Percentiles rank a stretch among this genome's conserved stretches.
Evolutionary conservation across 139 green algal genomes (phyloP).

Genomic region (Monoraphidium neglectum): DNA sequence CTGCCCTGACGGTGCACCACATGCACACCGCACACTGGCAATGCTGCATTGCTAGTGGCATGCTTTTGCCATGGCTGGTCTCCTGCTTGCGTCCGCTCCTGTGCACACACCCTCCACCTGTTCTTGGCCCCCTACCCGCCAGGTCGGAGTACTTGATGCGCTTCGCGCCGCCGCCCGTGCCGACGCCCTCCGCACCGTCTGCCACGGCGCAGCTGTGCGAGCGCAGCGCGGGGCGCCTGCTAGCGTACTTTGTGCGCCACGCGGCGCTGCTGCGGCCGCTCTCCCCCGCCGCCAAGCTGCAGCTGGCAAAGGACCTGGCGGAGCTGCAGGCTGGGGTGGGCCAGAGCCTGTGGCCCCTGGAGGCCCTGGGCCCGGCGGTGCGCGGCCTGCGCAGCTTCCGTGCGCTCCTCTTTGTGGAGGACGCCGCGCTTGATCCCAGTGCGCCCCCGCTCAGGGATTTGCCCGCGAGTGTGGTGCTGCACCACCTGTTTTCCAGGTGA

Average conservation of each 20-base stretch:
- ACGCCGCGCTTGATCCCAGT: conserved; percentile 15
- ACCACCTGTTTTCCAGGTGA: conserved; percentile 85
- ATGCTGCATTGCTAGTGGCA: too few species aligned
- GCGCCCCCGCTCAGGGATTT: conserved; percentile 67
- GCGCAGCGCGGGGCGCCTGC: conserved; percentile 76
- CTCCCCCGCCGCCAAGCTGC: conserved; percentile 39
- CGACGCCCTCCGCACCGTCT: conserved; percentile 47
- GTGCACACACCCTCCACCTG: too few species aligned
- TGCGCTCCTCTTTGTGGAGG: conserved; percentile 51
- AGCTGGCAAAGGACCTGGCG: conserved; percentile 82
- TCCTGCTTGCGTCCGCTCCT: background rate
- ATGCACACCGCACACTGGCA: too few species aligned
- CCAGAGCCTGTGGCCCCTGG: conserved; percentile 71
- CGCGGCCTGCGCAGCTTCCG: conserved; percentile 34
- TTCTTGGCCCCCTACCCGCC: background rate
- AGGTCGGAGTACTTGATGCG: conserved; percentile 58
- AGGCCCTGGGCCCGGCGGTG: conserved; percentile 62
- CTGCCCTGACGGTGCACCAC: too few species aligned
- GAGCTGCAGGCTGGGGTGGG: conserved; percentile 85
- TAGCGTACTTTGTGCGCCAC: conserved; percentile 92
- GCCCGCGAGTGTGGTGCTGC: conserved; percentile 69
- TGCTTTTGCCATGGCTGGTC: too few species aligned
- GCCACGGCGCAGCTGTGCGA: conserved; percentile 65
- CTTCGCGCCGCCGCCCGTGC: conserved; percentile 60
- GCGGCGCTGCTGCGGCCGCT: conserved; percentile 83